A percentile compares a stretch with the other conserved stretches of the same genome.
Conservation (phyloP, 2,329 filamentous ascomycete genomes). For the Colletotrichum sansevieriae region DNA sequence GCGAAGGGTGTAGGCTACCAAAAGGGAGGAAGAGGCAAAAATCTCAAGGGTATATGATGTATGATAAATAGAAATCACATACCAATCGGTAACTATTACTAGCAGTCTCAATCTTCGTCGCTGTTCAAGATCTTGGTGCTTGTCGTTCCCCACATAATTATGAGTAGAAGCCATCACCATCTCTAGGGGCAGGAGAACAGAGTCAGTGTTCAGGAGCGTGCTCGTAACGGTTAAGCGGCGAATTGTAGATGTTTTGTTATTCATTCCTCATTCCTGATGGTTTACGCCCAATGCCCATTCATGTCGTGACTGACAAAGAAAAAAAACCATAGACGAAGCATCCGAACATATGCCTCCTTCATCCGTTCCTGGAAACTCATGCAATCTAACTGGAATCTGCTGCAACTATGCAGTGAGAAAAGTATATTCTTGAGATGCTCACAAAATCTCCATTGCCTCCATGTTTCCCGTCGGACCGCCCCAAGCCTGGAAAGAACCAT, state of each 20-base stretch:
- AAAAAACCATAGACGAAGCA: not conserved
- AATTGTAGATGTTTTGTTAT: slow-evolving; percentile 11
- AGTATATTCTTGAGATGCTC: slow-evolving; percentile 41
- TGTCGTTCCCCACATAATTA: no score
- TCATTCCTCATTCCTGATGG: slow-evolving; percentile 36
- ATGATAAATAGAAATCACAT: no score
- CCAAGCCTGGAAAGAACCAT: slow-evolving; percentile 70
- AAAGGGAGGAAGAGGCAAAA: not conserved
- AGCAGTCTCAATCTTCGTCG: no score
- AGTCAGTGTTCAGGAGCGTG: no score
- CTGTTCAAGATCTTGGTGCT: no score
- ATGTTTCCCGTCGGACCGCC: slow-evolving; percentile 56
- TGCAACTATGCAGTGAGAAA: slow-evolving; percentile 28
- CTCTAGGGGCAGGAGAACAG: no score
- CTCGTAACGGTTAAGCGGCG: no score
- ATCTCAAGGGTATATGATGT: no score
- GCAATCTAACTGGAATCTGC: slow-evolving; percentile 30
- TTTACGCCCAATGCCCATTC: slow-evolving; percentile 29
- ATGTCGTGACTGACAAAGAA: slow-evolving; percentile 18
- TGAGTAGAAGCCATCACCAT: no score
- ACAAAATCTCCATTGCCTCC: slow-evolving; percentile 63
- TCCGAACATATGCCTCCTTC: not conserved
- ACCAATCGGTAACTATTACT: no score
- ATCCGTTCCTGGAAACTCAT: slow-evolving; percentile 1
- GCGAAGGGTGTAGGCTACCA: not conserved